These are phyloP conservation scores for Naganishia vishniacii DNA, from an alignment of 768 basidiomycete genomes.

Conservation along the genomic window DNA sequence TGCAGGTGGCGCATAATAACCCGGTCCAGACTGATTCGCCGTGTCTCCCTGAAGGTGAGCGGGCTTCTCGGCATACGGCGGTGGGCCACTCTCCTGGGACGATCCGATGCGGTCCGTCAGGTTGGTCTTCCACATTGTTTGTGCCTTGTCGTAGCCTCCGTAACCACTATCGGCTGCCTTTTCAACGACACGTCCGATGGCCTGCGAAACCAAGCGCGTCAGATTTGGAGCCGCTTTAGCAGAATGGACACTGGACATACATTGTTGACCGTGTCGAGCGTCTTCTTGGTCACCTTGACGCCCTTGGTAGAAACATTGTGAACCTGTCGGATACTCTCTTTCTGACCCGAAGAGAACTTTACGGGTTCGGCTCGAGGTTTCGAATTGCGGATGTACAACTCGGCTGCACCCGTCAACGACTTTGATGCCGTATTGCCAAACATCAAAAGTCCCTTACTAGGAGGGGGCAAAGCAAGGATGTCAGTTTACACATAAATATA, in stretches of 20 bases:
- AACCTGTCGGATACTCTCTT: conserved; percentile 58
- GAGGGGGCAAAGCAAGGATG: neutral
- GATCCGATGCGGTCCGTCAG: neutral
- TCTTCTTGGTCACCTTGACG: conserved; percentile 62
- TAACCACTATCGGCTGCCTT: conserved; percentile 18
- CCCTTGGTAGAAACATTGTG: conserved; percentile 65
- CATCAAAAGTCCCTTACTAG: conserved; percentile 63
- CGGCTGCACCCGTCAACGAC: conserved; percentile 60
- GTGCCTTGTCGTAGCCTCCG: conserved; percentile 20
- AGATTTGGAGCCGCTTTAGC: neutral
- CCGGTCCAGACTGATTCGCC: neutral
- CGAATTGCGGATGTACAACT: conserved; percentile 60
- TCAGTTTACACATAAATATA: neutral
- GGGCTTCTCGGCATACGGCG: conserved; percentile 10
- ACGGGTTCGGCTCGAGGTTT: conserved; percentile 56
- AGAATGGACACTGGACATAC: too few species aligned
- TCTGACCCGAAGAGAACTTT: conserved; percentile 60
- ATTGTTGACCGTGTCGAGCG: conserved; percentile 58
- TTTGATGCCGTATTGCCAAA: conserved; percentile 62
- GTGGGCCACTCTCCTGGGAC: neutral
- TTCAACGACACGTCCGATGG: conserved; percentile 22
- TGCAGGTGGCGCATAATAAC: neutral
- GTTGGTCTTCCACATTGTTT: conserved; percentile 11
- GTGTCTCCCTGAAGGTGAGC: neutral
- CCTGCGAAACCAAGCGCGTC: neutral